Evolutionary conservation across 192 early-diverging fungal species (phyloP).

Genomic region (Entomortierella chlamydospora): DNA sequence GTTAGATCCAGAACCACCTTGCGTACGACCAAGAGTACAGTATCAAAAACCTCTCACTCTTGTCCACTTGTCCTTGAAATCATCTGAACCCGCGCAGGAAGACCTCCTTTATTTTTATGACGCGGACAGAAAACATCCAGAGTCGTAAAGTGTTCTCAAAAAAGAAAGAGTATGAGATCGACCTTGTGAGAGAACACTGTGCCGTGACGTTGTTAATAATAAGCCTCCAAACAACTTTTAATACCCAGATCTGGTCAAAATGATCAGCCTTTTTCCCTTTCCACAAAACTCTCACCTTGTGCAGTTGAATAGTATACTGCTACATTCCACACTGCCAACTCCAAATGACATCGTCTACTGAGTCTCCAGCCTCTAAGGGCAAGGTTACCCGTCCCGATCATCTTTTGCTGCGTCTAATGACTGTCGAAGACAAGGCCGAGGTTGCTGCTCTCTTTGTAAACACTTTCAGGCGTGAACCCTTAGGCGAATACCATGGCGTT

Average conservation of each 20-base stretch:
- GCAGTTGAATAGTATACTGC: too few species aligned
- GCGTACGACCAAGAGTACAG: too few species aligned
- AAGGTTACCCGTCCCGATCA: slow-evolving; percentile 20
- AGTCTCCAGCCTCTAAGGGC: background rate
- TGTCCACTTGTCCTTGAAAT: too few species aligned
- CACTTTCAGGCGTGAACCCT: slow-evolving; percentile 44
- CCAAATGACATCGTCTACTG: background rate
- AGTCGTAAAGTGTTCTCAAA: slow-evolving; percentile 10
- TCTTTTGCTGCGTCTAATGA: slow-evolving; percentile 32
- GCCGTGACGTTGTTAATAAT: too few species aligned
- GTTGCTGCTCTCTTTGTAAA: slow-evolving; percentile 29
- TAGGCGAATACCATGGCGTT: slow-evolving; percentile 30
- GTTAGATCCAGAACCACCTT: too few species aligned
- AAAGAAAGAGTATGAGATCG: slow-evolving; percentile 13
- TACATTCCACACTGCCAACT: too few species aligned
- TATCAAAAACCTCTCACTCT: too few species aligned
- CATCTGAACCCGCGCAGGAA: too few species aligned
- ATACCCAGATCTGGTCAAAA: too few species aligned
- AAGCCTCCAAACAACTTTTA: too few species aligned
- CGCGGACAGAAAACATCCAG: slow-evolving; percentile 12
- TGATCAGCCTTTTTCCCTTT: too few species aligned
- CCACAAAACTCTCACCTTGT: too few species aligned
- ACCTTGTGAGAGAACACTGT: background rate
- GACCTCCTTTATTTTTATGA: background rate
- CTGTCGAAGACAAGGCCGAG: slow-evolving; percentile 16